Evolutionary conservation across 805 yeast species (phyloP), one percentile per base, ranked within the genome.

Genomic region (Candida yuanshanica): DNA sequence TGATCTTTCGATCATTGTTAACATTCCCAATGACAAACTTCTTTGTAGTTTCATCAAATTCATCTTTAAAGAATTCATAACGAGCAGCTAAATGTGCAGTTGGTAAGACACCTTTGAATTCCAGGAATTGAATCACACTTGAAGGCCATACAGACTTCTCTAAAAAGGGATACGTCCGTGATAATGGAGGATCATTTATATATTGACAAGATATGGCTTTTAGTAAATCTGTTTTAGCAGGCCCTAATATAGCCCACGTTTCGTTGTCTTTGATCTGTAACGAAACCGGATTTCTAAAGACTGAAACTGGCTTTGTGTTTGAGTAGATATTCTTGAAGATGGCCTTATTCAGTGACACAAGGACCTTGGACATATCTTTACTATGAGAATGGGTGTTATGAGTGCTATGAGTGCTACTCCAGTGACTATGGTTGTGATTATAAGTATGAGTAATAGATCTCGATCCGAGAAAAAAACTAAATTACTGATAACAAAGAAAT

Each of bases 1-100:
- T 66, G 4, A 65, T 57, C 9, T 35, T 36, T 50, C 36, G 51
- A 37, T 42, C 47, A 33, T 52, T 68, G 39, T 56, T 65, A 38
- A 64, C 67, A 49, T 59, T 70, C 40, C 78, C 74, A 17, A 83
- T 72, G 14, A 84, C 73, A 44, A 81, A 78, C 41, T 77, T 64
- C 17, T 69, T 70, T 14, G 89, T 75, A 11, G 83, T 77, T 48
- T 77, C 80, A 58, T 91, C 96, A 48, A 83, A 81, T 44, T 77
- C 88, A 47, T 91, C 97, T 45, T 90, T 83, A 58, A 77, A 86
- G 41, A 77, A 78, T 62, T 91, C 99, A 56, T 87, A 91, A 39
- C 99, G 63, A 1, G 98, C 96, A 38, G 95, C 81, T 26, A 91
- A 52, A 65, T 90, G 95, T 0, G 89, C 85, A 13, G 79, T 65